phyloP scores from a whole-genome alignment of 1,284 basidiomycete species.

The Amanita bisporigera region DNA sequence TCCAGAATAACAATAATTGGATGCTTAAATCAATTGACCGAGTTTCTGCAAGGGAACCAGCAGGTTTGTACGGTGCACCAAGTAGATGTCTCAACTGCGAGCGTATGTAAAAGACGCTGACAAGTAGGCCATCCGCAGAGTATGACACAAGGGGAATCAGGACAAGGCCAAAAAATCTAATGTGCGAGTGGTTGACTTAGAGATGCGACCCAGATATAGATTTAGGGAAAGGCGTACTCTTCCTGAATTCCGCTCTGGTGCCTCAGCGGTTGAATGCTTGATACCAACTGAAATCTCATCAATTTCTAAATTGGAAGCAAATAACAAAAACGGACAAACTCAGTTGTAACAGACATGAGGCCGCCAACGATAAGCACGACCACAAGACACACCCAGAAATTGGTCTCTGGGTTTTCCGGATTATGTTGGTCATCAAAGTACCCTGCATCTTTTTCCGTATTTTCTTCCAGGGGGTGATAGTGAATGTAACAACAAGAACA shows the following conservation, averaged over 20 bases:
- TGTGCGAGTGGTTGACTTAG: not conserved
- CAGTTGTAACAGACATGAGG: constrained; percentile 68
- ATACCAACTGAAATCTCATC: constrained; percentile 54
- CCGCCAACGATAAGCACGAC: constrained; percentile 58
- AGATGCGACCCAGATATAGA: not conserved
- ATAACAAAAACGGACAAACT: constrained; percentile 56
- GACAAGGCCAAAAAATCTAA: constrained; percentile 71
- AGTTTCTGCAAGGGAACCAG: constrained; percentile 58
- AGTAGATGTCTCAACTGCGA: constrained; percentile 36
- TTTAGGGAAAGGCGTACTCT: constrained; percentile 48
- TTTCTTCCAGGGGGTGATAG: constrained; percentile 66
- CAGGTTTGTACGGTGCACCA: constrained; percentile 47
- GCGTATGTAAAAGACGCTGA: constrained; percentile 27
- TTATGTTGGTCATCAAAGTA: constrained; percentile 42
- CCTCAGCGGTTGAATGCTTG: constrained; percentile 61
- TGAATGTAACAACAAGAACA: constrained; percentile 68
- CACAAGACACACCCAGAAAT: constrained; percentile 60
- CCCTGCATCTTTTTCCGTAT: constrained; percentile 40
- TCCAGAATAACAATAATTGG: constrained; percentile 69
- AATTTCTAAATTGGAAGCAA: not conserved
- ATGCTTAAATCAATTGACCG: constrained; percentile 69
- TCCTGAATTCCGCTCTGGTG: constrained; percentile 48
- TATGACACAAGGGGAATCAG: constrained; percentile 73
- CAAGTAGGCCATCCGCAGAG: constrained; percentile 66
- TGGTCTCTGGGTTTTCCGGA: constrained; percentile 57